Conservation (phyloP, 257 asterid species). For the Petunia axillaris region DNA sequence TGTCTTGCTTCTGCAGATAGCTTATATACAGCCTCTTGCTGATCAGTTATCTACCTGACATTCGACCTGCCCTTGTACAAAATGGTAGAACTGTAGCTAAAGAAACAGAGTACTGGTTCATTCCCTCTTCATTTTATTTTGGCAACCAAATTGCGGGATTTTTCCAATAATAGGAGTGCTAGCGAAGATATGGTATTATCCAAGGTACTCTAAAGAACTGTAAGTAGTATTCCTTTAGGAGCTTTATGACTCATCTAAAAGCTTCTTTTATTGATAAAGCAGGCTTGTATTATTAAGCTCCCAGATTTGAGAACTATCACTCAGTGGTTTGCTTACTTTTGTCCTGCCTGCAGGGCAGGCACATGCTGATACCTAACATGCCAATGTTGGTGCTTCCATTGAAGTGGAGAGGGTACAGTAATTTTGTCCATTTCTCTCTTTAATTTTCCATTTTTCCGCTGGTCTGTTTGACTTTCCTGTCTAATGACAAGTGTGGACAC, state of each 20-base stretch:
- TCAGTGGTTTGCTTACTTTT: conserved; percentile 18
- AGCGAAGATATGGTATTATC: conserved; percentile 82
- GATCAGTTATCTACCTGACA: conserved; percentile 75
- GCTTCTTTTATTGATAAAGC: not conserved
- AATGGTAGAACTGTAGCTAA: conserved; percentile 57
- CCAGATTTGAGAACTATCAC: conserved; percentile 12
- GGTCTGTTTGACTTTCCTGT: conserved; percentile 20
- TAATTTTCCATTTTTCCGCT: conserved; percentile 3
- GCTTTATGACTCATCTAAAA: conserved; percentile 1
- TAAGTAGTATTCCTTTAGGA: conserved; percentile 39
- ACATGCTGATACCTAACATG: conserved; percentile 97
- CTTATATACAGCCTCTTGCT: conserved; percentile 77
- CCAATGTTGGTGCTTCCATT: conserved; percentile 95
- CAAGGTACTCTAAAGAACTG: conserved; percentile 88
- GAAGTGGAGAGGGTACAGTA: conserved; percentile 85
- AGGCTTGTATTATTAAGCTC: conserved; percentile 12
- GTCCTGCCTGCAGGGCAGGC: conserved; percentile 69
- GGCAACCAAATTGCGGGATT: conserved; percentile 30
- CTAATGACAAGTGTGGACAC: conserved; percentile 88
- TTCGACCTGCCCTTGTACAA: conserved; percentile 92
- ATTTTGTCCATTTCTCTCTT: not conserved
- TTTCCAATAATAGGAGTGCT: conserved; percentile 47
- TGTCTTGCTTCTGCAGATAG: conserved; percentile 82
- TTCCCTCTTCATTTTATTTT: not conserved
- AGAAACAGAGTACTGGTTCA: conserved; percentile 51